Conservation (phyloP, 306 rosid genomes). For the peach (Prunus persica) region DNA sequence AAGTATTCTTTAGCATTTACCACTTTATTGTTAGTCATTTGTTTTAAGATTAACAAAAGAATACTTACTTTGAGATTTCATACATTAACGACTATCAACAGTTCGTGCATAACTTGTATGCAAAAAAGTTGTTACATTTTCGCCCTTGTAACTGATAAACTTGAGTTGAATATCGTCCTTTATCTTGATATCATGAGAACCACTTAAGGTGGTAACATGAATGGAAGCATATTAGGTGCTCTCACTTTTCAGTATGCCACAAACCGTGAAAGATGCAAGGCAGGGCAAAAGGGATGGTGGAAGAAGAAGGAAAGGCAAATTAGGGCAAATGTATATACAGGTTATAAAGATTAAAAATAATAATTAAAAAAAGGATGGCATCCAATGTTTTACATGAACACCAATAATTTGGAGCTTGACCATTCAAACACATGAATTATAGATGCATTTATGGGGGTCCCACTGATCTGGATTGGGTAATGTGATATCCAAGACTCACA, state of each 20-base stretch:
- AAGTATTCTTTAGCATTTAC: no score
- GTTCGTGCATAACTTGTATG: no score
- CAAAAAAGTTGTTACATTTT: not conserved
- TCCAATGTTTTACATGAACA: slow-evolving; percentile 57
- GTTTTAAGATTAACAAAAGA: not conserved
- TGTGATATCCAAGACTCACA: slow-evolving; percentile 20
- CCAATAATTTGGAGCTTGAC: slow-evolving; percentile 84
- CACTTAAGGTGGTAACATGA: not conserved
- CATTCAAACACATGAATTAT: slow-evolving; percentile 61
- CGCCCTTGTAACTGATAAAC: not conserved
- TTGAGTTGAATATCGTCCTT: no score
- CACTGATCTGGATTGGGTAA: slow-evolving; percentile 19
- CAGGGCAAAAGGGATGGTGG: not conserved
- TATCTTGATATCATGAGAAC: not conserved
- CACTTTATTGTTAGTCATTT: not conserved
- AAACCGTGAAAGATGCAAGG: not conserved
- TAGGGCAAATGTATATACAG: not conserved
- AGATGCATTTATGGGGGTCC: slow-evolving; percentile 35
- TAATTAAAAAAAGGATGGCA: slow-evolving; percentile 29
- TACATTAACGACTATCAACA: not conserved
- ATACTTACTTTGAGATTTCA: not conserved
- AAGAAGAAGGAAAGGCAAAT: not conserved
- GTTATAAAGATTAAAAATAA: not conserved
- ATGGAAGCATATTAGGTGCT: not conserved
- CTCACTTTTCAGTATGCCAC: not conserved